Percentiles rank a stretch among this genome's conserved stretches.
These are phyloP conservation scores for Botryosphaeria agaves DNA, from an alignment of 2,329 filamentous ascomycete species.

Conservation along the genomic window DNA sequence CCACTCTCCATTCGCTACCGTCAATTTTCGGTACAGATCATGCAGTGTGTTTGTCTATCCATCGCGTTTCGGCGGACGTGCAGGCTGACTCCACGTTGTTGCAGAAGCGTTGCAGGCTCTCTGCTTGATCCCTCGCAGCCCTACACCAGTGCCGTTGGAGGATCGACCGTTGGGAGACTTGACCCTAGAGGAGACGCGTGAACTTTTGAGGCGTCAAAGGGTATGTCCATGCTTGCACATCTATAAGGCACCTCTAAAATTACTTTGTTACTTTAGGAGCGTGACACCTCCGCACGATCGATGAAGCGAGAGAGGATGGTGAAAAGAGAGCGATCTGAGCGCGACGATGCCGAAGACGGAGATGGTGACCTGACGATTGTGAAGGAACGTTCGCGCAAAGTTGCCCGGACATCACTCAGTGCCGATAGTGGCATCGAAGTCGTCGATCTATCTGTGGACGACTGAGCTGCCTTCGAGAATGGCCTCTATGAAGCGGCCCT, in stretches of 20 bases:
- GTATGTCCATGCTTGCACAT: neutral
- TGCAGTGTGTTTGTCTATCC: conserved; percentile 4
- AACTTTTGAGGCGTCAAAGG: conserved; percentile 2
- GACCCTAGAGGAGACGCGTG: conserved; percentile 4
- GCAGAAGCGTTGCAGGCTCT: conserved; percentile 7
- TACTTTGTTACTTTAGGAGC: neutral
- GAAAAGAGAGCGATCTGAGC: neutral
- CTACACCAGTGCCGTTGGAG: conserved; percentile 6
- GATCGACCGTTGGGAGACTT: conserved; percentile 5
- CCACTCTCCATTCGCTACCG: conserved; percentile 4
- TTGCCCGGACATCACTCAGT: neutral
- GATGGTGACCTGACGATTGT: neutral
- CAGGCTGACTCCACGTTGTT: neutral
- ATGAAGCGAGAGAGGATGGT: neutral
- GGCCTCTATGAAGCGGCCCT: no score
- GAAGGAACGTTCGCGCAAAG: neutral
- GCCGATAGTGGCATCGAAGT: neutral
- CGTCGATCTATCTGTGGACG: no score
- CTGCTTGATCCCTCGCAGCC: conserved; percentile 11
- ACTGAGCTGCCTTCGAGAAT: no score
- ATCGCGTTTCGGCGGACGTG: neutral
- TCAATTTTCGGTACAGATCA: conserved; percentile 10
- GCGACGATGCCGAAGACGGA: neutral
- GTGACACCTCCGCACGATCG: neutral
- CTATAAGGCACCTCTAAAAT: neutral